phyloP scores from a whole-genome alignment of 129 eudicot species.

The Arctium minus region DNA sequence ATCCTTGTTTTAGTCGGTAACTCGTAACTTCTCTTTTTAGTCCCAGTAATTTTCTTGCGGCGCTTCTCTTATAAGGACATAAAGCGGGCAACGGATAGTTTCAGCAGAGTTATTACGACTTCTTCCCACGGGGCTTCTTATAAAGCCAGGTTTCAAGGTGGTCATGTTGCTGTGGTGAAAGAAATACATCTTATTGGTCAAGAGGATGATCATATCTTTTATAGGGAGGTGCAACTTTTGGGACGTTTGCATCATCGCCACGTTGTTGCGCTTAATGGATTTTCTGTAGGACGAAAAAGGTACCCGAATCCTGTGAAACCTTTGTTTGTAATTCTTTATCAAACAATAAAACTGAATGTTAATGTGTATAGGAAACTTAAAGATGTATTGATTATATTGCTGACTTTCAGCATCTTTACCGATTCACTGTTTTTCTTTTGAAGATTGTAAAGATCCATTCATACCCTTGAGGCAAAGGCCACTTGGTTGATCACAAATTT shows the following conservation, averaged over 20 bases:
- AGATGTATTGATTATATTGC: too few species aligned
- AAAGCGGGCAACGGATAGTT: conserved; percentile 79
- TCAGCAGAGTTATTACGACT: conserved; percentile 47
- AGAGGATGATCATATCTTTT: conserved; percentile 50
- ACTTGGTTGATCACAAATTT: too few species aligned
- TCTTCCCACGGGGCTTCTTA: conserved; percentile 57
- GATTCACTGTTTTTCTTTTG: too few species aligned
- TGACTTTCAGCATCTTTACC: too few species aligned
- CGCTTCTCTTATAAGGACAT: conserved; percentile 66
- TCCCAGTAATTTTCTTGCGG: conserved; percentile 46
- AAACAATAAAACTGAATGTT: neutral
- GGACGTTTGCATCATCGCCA: conserved; percentile 88
- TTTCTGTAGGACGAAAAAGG: conserved; percentile 66
- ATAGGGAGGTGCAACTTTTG: conserved; percentile 58
- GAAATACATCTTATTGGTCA: conserved; percentile 50
- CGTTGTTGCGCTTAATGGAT: conserved; percentile 65
- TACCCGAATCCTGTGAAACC: conserved; percentile 6
- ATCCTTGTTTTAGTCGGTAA: neutral
- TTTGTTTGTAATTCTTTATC: neutral
- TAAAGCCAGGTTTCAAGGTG: conserved; percentile 59
- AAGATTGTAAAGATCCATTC: too few species aligned
- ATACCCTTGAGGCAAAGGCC: too few species aligned
- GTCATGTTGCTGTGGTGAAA: conserved; percentile 52
- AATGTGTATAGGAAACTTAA: neutral
- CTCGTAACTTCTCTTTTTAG: conserved; percentile 27